Evolutionary conservation across 768 basidiomycete genomes (phyloP).

Genomic region (Tulasnella sp.): DNA sequence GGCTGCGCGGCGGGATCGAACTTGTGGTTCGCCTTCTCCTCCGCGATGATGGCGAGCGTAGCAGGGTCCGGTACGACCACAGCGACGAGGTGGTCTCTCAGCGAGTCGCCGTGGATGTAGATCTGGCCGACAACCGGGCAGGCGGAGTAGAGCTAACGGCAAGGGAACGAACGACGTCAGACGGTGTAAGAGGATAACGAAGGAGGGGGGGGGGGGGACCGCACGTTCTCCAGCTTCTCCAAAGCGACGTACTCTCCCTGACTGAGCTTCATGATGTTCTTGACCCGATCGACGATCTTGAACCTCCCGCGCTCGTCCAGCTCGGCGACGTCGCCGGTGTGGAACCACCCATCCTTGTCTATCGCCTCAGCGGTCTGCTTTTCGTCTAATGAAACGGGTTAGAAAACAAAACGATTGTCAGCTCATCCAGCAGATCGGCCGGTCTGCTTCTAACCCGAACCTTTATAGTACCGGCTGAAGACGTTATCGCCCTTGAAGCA

Average conservation of each 20-base stretch:
- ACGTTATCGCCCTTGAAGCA: conserved; percentile 55
- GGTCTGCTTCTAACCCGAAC: conserved; percentile 27
- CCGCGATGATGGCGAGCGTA: conserved; percentile 47
- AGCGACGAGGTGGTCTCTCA: conserved; percentile 77
- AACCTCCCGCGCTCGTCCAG: conserved; percentile 71
- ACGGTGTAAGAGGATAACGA: not conserved
- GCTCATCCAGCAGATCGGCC: not conserved
- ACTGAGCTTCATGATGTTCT: conserved; percentile 98
- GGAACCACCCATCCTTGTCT: conserved; percentile 85
- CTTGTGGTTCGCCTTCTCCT: conserved; percentile 37
- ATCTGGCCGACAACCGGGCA: conserved; percentile 64
- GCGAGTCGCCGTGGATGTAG: conserved; percentile 81
- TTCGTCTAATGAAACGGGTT: conserved; percentile 39
- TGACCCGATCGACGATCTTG: conserved; percentile 90
- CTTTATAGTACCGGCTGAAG: conserved; percentile 66
- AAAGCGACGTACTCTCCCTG: conserved; percentile 98
- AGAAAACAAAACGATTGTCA: not conserved
- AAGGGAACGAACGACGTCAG: not conserved
- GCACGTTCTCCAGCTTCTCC: conserved; percentile 76
- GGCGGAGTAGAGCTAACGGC: conserved; percentile 41
- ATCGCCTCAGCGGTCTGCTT: conserved; percentile 70
- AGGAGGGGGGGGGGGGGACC: not conserved
- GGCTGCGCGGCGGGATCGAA: conserved; percentile 35
- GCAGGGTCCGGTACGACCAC: conserved; percentile 77
- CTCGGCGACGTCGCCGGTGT: conserved; percentile 79